phyloP scores from a whole-genome alignment of 208 protist species.

The Crithidia brevicula region DNA sequence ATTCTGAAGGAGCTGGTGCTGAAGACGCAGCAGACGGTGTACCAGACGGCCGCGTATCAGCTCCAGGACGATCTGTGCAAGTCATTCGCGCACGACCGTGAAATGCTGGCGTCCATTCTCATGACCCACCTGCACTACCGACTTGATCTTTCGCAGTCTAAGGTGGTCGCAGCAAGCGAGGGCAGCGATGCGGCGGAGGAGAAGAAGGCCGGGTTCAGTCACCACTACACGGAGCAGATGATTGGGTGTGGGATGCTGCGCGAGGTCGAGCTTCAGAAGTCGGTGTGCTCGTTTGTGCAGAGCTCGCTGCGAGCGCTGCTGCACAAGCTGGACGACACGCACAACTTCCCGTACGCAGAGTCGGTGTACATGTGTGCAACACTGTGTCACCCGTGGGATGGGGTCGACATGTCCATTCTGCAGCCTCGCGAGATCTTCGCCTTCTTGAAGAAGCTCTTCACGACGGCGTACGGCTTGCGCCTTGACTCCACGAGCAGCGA shows the following conservation, averaged over 20 bases:
- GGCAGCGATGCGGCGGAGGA: slow-evolving; percentile 17
- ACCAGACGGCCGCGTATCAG: slow-evolving; percentile 61
- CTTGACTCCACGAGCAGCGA: slow-evolving; percentile 22
- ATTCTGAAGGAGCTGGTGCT: slow-evolving; percentile 42
- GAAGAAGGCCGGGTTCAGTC: slow-evolving; percentile 29
- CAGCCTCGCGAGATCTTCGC: slow-evolving; percentile 72
- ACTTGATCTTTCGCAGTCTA: slow-evolving; percentile 25
- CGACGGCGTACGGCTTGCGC: slow-evolving; percentile 21
- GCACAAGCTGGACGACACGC: slow-evolving; percentile 32
- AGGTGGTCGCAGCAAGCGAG: background rate
- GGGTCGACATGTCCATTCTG: slow-evolving; percentile 86
- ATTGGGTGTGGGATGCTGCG: slow-evolving; percentile 81
- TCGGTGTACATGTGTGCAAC: slow-evolving; percentile 73
- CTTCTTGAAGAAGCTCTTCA: slow-evolving; percentile 66
- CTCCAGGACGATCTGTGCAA: slow-evolving; percentile 72
- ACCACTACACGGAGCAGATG: slow-evolving; percentile 72
- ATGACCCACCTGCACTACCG: slow-evolving; percentile 45
- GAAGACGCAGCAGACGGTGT: slow-evolving; percentile 49
- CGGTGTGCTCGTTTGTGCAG: slow-evolving; percentile 80
- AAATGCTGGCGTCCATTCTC: slow-evolving; percentile 53
- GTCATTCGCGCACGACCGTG: slow-evolving; percentile 44
- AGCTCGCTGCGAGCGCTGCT: slow-evolving; percentile 57
- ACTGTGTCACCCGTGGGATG: slow-evolving; percentile 87
- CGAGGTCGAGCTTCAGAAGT: slow-evolving; percentile 77
- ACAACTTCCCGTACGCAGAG: slow-evolving; percentile 37